Evolutionary conservation across 208 protist genomes (phyloP), one percentile per base, ranked within the genome.

Genomic region (Naegleria gruberi): DNA sequence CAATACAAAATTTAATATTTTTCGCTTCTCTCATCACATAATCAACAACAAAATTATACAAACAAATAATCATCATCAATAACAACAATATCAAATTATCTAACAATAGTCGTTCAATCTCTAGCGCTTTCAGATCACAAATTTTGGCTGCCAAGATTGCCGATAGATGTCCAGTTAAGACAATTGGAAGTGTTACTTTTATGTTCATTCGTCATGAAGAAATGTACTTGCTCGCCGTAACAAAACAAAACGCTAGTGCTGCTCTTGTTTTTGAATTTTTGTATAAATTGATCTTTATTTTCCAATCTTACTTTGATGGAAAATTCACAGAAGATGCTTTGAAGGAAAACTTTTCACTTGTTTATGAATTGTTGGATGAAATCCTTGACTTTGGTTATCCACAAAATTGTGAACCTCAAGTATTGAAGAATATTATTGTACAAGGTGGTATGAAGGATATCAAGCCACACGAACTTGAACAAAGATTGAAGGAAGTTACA

Each of bases 381-480:
- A 96, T 97, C 4, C 94, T 99, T 89, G 99, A 99, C 94, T 99
- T 98, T 95, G 99, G 98, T 40, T 99, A 98, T 91, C 98, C 98
- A 47, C 97, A 99, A 90, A 95, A 95, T 86, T 97, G 94, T 42
- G 96, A 98, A 77, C 90, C 91, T 10, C 95, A 97, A 86, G 90
- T 95, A 43, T 93, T 99, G 44, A 97, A 97, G 81, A 89, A 93
- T 30, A 98, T 97, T 92, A 97, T 99, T 86, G 95, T 94, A 30
- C 90, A 94, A 89, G 93, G 91, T 44, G 90, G 92, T 30, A 89
- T 96, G 30, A 94, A 96, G 46, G 87, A 86, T 6, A 42, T 51
- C 37, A 92, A 57, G 23, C 77, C 88, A 57, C 15, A 82, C 6
- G 40, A 89, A 91, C 23, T 87, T 42, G 17, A 91, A 87, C 45